phyloP scores from a whole-genome alignment of 2,329 filamentous ascomycete species.

The Neonectria faginata region DNA sequence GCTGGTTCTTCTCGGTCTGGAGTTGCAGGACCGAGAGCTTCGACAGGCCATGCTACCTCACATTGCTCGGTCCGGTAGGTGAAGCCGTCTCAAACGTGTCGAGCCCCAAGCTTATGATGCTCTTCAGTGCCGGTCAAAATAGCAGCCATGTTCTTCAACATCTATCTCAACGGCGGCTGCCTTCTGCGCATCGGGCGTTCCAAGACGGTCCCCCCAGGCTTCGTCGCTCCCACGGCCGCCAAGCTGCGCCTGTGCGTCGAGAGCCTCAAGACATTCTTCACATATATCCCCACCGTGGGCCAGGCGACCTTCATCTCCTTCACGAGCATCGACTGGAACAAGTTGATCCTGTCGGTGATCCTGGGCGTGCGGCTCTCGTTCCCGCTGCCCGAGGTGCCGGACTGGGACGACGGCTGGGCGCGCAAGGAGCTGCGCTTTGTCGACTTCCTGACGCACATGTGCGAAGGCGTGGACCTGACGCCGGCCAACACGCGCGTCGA shows the following conservation, averaged over 20 bases:
- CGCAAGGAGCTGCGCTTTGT: conserved; percentile 55
- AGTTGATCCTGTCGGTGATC: conserved; percentile 56
- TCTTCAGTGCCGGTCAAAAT: conserved; percentile 47
- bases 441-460: conserved; percentile 54
- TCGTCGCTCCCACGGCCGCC: conserved; percentile 31
- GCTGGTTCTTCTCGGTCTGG: conserved; percentile 61
- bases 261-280: conserved; percentile 49
- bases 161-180: conserved; percentile 55
- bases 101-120: conserved; percentile 32
- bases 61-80: conserved; percentile 44
- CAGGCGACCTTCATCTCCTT: conserved; percentile 52
- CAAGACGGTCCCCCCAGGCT: conserved; percentile 15
- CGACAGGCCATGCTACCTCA: conserved; percentile 51
- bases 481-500: conserved; percentile 52
- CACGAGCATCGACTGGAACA: conserved; percentile 57
- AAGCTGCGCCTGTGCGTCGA: conserved; percentile 42
- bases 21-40: conserved; percentile 58
- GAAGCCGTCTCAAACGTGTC: too few relatives aligned
- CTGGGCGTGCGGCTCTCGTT: conserved; percentile 62
- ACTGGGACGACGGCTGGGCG: conserved; percentile 53
- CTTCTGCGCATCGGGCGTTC: conserved; percentile 46
- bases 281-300: conserved; percentile 47
- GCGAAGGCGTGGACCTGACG: conserved; percentile 40
- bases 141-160: conserved; percentile 51
- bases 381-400: conserved; percentile 53